phyloP scores from a whole-genome alignment of 148 eudicot species.

The Silene uniflora region DNA sequence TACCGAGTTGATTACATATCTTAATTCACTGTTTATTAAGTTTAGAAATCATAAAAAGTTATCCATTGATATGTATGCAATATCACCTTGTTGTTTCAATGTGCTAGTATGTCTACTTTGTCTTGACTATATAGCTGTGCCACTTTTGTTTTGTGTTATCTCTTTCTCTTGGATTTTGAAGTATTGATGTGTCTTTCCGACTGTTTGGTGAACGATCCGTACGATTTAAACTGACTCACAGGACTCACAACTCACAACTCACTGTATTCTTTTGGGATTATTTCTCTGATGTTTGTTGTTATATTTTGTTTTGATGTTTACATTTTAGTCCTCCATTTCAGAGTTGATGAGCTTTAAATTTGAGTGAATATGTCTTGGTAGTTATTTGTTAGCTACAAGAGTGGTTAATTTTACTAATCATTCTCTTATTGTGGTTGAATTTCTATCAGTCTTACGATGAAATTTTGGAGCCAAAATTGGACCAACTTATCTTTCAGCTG shows the following conservation, averaged over 20 bases:
- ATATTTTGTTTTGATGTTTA: not conserved
- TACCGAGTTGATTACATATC: not conserved
- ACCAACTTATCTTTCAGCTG: constrained; percentile 51
- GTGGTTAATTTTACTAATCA: not conserved
- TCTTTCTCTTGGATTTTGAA: not conserved
- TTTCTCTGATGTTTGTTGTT: not conserved
- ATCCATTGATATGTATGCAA: not conserved
- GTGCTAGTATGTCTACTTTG: not conserved
- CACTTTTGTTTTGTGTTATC: not conserved
- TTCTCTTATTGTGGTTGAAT: constrained; percentile 1
- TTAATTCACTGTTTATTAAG: not conserved
- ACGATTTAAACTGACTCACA: not conserved
- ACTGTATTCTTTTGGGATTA: not conserved
- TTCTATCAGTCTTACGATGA: constrained; percentile 58
- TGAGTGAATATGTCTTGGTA: not conserved
- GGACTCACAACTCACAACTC: not conserved
- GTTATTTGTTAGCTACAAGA: not conserved
- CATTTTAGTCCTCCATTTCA: not conserved
- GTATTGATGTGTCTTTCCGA: not conserved
- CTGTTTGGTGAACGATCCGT: not conserved
- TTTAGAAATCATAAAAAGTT: not conserved
- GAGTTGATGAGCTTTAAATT: not conserved
- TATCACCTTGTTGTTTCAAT: not conserved
- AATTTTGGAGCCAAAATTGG: constrained; percentile 75
- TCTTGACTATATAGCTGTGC: not conserved